A percentile compares a stretch with the other conserved stretches of the same genome.
Conservation (phyloP, 2,329 filamentous ascomycete species). For the Fusarium sarcochroum region DNA sequence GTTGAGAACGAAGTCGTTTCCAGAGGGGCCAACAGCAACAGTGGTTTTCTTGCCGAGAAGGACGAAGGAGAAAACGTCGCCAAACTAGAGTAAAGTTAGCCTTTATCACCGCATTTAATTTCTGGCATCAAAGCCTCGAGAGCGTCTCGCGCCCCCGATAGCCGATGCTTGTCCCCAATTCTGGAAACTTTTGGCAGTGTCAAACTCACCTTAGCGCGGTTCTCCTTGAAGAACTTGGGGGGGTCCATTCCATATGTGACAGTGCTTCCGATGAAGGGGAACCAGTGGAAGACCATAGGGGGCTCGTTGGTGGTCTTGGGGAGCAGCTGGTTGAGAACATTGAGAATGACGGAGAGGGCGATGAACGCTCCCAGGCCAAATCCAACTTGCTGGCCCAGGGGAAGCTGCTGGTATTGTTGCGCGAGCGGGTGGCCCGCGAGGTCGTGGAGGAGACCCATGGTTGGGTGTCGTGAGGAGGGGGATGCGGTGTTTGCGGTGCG, state of each 20-base stretch:
- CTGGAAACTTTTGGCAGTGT: background rate
- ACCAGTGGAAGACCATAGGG: conserved; percentile 84
- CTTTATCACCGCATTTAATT: conserved; percentile 9
- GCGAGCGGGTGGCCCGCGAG: conserved; percentile 63
- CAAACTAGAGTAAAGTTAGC: conserved; percentile 69
- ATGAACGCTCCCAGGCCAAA: conserved; percentile 61
- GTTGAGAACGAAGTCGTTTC: conserved; percentile 93
- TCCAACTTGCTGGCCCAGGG: conserved; percentile 63
- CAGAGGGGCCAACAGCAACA: conserved; percentile 83
- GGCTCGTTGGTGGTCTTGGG: conserved; percentile 87
- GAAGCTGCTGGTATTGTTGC: conserved; percentile 65
- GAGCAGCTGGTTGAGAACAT: conserved; percentile 84
- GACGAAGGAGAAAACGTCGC: conserved; percentile 91
- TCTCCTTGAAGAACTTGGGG: conserved; percentile 84
- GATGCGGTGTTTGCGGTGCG: conserved; percentile 7
- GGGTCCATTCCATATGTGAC: conserved; percentile 96
- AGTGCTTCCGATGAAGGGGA: conserved; percentile 90
- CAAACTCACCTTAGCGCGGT: conserved; percentile 77
- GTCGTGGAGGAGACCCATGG: conserved; percentile 71
- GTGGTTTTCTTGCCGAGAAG: conserved; percentile 92
- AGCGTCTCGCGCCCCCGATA: background rate
- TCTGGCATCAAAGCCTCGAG: background rate
- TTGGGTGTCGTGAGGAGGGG: conserved; percentile 26
- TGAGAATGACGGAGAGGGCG: conserved; percentile 75
- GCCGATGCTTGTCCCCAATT: background rate